Evolutionary conservation across 352 stramenopile species (phyloP).

Genomic region (Phytophthora fragariae): DNA sequence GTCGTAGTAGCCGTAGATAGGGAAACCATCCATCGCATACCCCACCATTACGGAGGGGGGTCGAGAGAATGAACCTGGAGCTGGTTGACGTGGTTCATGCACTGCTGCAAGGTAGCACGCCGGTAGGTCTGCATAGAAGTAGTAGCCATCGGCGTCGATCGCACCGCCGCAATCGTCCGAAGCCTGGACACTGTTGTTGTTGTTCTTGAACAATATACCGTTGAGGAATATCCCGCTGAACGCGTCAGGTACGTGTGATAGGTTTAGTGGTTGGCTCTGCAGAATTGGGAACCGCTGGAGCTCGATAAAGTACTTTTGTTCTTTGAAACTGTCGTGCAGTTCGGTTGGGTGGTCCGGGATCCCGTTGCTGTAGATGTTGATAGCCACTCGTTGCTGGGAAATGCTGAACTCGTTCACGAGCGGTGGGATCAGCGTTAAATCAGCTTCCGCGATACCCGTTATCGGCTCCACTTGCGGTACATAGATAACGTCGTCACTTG

Average conservation of each 20-base stretch:
- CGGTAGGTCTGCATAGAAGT: conserved; percentile 57
- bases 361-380: conserved; percentile 73
- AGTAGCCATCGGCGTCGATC: conserved; percentile 50
- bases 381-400: conserved; percentile 43
- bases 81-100: conserved; percentile 13
- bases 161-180: conserved; percentile 61
- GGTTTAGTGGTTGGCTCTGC: conserved; percentile 39
- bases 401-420: conserved; percentile 58
- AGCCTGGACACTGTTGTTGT: conserved; percentile 7
- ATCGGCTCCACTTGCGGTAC: conserved; percentile 57
- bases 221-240: conserved; percentile 71
- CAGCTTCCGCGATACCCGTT: conserved; percentile 28
- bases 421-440: background rate
- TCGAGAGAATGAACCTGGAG: background rate
- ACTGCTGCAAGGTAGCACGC: conserved; percentile 47
- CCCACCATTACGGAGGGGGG: conserved; percentile 49
- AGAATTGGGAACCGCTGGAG: conserved; percentile 56
- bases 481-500: conserved; percentile 47
- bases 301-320: conserved; percentile 70
- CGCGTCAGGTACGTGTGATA: conserved; percentile 18
- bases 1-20: conserved; percentile 62
- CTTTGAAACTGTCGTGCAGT: conserved; percentile 18
- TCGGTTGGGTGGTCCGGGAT: conserved; percentile 53
- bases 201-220: conserved; percentile 60
- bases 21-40: conserved; percentile 71